Base-by-base conservation (phyloP, 129 eudicot species). In the Logfia minima region DNA sequence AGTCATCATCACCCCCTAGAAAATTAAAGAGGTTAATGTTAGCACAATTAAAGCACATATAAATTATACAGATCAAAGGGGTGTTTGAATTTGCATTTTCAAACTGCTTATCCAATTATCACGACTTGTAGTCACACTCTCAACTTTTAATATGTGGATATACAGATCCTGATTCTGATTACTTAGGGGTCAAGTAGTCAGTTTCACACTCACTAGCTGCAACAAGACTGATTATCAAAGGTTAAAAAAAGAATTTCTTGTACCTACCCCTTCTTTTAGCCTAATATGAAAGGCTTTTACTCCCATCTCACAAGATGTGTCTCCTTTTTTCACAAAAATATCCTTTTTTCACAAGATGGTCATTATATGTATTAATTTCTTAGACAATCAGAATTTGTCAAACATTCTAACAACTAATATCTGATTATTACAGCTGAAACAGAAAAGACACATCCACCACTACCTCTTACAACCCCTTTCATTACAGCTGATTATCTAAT, bases 1-100 rank as follows among this genome's bases (percentile, higher is more conserved):
- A 70, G 96, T 94, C 87, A 94, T 94, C 98, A 94, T 91, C 80
- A 94, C 98, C 69, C 98, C 98, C 98, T 94, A 75, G n/a, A 87
- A 34, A 18, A 56, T 43, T 43, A 75, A 43, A 67, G 26, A 10
- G 26, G 63, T 67, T 8, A 26, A 62, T 62, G 67, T 79, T 62
- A 78, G 55, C 43, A n/a, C 63, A 34, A 28, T 10, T 72, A 0
- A 32, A 55, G 4, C 22, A 68, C 4, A 8, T 60, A 35, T 8
- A 18, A 10, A 19, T 68, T 67, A 35, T n/a, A 56, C 62, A 56
- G 21, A 55, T 55, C 61, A 41, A 41, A 3, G 14, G 1, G 51
- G 14, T 2, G 6, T 55, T 19, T 56, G 8, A 56, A 17, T 11
- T 45, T 45, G 43, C 43, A 37, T 37, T 37, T 37, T 37, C 2